Evolutionary conservation across 768 basidiomycete species (phyloP).

Genomic region (Trametes villosa): DNA sequence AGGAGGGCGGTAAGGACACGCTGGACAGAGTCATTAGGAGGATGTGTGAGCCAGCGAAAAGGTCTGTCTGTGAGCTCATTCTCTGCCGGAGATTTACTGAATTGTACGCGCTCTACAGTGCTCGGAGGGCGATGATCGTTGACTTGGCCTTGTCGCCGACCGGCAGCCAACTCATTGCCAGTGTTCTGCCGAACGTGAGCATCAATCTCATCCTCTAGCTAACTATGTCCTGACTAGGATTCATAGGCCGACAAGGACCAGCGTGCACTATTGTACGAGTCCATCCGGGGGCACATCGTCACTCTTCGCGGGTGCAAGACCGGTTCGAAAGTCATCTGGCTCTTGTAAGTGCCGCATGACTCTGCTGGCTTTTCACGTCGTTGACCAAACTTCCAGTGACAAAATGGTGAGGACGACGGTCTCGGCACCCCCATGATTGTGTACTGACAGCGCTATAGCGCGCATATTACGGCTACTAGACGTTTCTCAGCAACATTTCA

Average conservation of each 20-base stretch:
- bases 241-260: conserved; percentile 84
- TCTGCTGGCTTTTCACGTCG: neutral
- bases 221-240: neutral
- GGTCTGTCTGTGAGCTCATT: conserved; percentile 43
- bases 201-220: neutral
- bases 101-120: conserved; percentile 40
- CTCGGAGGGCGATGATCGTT: conserved; percentile 83
- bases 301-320: conserved; percentile 91
- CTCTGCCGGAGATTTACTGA: neutral
- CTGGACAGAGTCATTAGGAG: conserved; percentile 74
- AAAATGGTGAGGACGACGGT: conserved; percentile 52
- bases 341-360: conserved; percentile 56
- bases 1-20: conserved; percentile 80
- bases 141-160: conserved; percentile 83
- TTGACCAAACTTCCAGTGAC: conserved; percentile 43
- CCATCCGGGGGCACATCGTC: conserved; percentile 86
- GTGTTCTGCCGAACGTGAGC: conserved; percentile 74
- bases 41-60: conserved; percentile 87
- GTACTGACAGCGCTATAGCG: conserved; percentile 42
- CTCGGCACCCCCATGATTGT: neutral
- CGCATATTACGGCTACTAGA: conserved; percentile 65
- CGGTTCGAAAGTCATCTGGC: conserved; percentile 90
- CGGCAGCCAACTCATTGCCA: conserved; percentile 85
- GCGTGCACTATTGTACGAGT: conserved; percentile 79
- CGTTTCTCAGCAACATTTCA: conserved; percentile 32